Percentiles rank a stretch among this genome's conserved stretches.
Conservation (phyloP, 1,284 basidiomycete species). For the Anthracocystis setariae region DNA sequence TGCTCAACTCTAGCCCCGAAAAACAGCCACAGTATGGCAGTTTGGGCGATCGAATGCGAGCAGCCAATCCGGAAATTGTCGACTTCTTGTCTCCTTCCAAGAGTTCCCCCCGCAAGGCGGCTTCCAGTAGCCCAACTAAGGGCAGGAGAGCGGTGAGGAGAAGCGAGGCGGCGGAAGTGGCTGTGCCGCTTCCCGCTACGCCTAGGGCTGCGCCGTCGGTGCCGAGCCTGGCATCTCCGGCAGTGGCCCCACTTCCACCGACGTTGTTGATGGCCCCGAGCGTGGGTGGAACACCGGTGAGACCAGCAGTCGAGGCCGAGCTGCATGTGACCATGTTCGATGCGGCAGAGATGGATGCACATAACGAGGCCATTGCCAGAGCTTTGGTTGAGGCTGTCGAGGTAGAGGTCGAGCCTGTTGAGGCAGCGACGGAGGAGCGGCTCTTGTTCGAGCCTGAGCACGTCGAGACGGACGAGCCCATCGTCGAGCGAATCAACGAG, state of each 20-base stretch:
- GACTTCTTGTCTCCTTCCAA: constrained; percentile 26
- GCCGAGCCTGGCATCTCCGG: constrained; percentile 1
- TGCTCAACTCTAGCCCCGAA: constrained; percentile 19
- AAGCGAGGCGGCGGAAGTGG: constrained; percentile 32
- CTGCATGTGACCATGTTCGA: constrained; percentile 43
- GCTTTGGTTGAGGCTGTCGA: constrained; percentile 3
- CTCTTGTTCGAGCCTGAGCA: background rate
- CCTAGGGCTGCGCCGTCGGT: background rate
- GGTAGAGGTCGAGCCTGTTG: background rate
- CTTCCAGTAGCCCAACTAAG: constrained; percentile 16
- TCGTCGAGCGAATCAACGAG: background rate
- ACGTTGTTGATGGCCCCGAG: background rate
- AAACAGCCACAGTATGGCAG: constrained; percentile 27
- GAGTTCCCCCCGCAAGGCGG: constrained; percentile 15
- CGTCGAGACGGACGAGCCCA: background rate
- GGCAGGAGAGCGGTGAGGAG: constrained; percentile 24
- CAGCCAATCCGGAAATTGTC: constrained; percentile 23
- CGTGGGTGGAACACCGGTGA: background rate
- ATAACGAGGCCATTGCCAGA: constrained; percentile 28
- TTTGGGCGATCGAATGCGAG: constrained; percentile 36
- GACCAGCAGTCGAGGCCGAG: constrained; percentile 28
- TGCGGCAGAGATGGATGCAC: constrained; percentile 20
- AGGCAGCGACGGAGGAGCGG: background rate
- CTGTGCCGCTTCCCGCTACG: constrained; percentile 12
- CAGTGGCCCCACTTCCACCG: constrained; percentile 5